Conservation (phyloP, 1,284 basidiomycete species). For the Rhodotorula sp. region DNA sequence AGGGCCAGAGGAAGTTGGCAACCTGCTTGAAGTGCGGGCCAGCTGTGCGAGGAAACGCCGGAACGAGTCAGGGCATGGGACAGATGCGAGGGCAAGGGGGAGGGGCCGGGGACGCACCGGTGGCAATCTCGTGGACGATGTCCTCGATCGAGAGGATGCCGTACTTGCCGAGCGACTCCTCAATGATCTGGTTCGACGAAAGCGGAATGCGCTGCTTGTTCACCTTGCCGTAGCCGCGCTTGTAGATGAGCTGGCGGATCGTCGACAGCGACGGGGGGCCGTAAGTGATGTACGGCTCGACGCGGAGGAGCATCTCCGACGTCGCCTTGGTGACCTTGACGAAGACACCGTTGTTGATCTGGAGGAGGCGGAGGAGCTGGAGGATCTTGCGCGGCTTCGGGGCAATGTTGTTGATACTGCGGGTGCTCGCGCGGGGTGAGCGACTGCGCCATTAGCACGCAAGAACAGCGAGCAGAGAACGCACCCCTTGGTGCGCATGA, state of each 20-base stretch:
- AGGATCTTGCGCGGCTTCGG: constrained; percentile 99
- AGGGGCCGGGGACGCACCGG: constrained; percentile 67
- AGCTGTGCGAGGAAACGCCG: no score
- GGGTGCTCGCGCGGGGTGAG: neutral
- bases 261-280: constrained; percentile 96
- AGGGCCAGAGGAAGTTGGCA: constrained; percentile 82
- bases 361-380: constrained; percentile 95
- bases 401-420: constrained; percentile 98
- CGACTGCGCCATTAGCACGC: no score
- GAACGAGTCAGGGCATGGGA: neutral
- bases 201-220: constrained; percentile 97
- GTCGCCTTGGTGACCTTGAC: constrained; percentile 96
- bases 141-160: constrained; percentile 98
- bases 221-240: constrained; percentile 99
- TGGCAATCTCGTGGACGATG: constrained; percentile 95
- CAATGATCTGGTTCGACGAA: constrained; percentile 90
- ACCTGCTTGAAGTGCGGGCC: neutral
- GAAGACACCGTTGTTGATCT: constrained; percentile 99
- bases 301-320: constrained; percentile 94
- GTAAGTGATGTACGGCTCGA: constrained; percentile 96
- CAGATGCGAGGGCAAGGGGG: no score
- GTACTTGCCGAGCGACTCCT: constrained; percentile 86
- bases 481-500: constrained; percentile 91
- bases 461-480: constrained; percentile 49
- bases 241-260: constrained; percentile 97